phyloP scores from a whole-genome alignment of 73 alveolate species.

The Paraurostyla sp. region DNA sequence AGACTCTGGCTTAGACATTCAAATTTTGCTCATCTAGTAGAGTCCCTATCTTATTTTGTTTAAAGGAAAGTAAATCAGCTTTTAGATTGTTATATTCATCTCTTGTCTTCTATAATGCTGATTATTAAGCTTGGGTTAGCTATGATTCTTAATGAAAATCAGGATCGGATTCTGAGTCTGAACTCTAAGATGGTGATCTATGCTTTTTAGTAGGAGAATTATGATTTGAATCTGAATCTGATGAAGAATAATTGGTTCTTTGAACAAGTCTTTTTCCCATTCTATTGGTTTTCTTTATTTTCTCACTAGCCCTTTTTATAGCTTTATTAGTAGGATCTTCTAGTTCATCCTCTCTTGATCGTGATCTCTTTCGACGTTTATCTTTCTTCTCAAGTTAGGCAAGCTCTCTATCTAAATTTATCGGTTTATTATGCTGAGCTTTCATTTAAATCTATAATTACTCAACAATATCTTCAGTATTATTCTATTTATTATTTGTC shows the following conservation, averaged over 20 bases:
- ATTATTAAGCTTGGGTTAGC: conserved; percentile 14
- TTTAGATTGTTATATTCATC: conserved; percentile 77
- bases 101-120: conserved; percentile 15
- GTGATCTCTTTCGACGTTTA: background rate
- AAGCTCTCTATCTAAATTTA: conserved; percentile 10
- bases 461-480: conserved; percentile 28
- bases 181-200: background rate
- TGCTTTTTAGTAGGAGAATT: background rate
- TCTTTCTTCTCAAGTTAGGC: background rate
- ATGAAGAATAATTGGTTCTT: background rate
- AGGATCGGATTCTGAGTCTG: background rate
- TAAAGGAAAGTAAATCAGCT: conserved; percentile 69
- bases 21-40: conserved; percentile 60
- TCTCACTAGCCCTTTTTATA: background rate
- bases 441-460: background rate
- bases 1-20: conserved; percentile 64
- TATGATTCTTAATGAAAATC: background rate
- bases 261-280: background rate
- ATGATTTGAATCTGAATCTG: background rate
- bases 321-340: conserved; percentile 56
- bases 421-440: background rate
- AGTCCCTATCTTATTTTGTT: conserved; percentile 76
- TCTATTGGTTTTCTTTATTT: background rate
- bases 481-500: background rate
- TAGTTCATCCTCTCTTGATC: conserved; percentile 5